These are phyloP conservation scores for Diaporthe citriasiana DNA, from an alignment of 2,329 filamentous ascomycete species.

Conservation along the genomic window DNA sequence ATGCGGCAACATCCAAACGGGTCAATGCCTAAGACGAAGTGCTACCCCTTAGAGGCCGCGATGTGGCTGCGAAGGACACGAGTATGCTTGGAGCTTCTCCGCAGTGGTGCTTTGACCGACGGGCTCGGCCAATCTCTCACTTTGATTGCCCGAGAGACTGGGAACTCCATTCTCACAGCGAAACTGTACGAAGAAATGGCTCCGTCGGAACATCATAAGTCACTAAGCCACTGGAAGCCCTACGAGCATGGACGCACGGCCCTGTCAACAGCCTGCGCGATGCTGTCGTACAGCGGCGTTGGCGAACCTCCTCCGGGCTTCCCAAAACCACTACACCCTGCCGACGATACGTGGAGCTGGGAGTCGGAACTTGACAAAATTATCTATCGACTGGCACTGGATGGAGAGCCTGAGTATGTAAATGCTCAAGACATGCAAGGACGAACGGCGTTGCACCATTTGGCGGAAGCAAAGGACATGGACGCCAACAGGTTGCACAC, in stretches of 20 bases:
- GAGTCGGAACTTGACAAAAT: neutral
- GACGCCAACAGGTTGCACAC: rapidly evolving
- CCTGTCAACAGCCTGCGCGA: neutral
- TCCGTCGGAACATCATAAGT: neutral
- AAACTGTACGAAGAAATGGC: neutral
- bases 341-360: neutral
- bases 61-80: neutral
- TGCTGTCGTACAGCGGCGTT: neutral
- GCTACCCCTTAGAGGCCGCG: neutral
- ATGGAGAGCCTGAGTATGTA: neutral
- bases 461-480: neutral
- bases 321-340: neutral
- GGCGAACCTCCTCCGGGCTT: neutral
- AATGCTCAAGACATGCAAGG: neutral
- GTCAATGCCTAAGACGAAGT: neutral
- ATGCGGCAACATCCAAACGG: neutral
- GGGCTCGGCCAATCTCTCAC: too few species aligned
- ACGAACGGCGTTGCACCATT: neutral
- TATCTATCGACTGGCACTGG: neutral
- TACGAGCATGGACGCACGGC: neutral
- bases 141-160: neutral
- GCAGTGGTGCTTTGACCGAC: neutral
- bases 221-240: too few species aligned
- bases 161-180: neutral
- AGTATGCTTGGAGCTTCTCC: neutral